A percentile compares a stretch with the other conserved stretches of the same genome.
Conservation (phyloP, 139 green algal genomes). For the Desmodesmus armatus region DNA sequence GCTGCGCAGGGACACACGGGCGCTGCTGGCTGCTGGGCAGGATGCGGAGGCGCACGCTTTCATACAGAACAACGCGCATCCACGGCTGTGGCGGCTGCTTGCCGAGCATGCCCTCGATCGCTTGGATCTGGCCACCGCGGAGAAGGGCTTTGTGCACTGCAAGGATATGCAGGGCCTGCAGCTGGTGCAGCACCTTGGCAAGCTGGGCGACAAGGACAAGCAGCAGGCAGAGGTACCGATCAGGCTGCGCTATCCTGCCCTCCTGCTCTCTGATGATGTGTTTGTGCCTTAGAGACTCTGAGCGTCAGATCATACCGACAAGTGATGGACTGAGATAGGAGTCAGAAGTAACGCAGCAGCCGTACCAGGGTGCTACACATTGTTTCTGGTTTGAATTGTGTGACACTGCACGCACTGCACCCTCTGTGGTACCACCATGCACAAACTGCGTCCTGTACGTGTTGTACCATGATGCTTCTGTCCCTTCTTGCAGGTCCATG, state of each 20-base stretch:
- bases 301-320: too few species aligned
- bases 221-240: constrained; percentile 86
- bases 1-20: constrained; percentile 62
- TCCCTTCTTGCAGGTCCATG: constrained; percentile 70
- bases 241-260: neutral
- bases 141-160: constrained; percentile 81
- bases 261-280: too few species aligned
- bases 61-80: constrained; percentile 74
- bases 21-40: constrained; percentile 68
- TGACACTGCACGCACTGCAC: too few species aligned
- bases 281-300: too few species aligned
- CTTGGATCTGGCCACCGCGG: constrained; percentile 78
- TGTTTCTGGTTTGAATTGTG: too few species aligned
- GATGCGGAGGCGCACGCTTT: constrained; percentile 75
- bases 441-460: too few species aligned
- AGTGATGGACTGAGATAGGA: too few species aligned
- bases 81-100: constrained; percentile 82
- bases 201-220: constrained; percentile 71
- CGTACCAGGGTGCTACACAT: too few species aligned
- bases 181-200: constrained; percentile 80
- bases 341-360: too few species aligned
- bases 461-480: too few species aligned
- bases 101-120: constrained; percentile 80
- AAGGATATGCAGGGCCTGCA: constrained; percentile 45
- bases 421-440: too few species aligned